Evolutionary conservation across 1,284 basidiomycete genomes (phyloP).

Genomic region (Pisolithus thermaeus): DNA sequence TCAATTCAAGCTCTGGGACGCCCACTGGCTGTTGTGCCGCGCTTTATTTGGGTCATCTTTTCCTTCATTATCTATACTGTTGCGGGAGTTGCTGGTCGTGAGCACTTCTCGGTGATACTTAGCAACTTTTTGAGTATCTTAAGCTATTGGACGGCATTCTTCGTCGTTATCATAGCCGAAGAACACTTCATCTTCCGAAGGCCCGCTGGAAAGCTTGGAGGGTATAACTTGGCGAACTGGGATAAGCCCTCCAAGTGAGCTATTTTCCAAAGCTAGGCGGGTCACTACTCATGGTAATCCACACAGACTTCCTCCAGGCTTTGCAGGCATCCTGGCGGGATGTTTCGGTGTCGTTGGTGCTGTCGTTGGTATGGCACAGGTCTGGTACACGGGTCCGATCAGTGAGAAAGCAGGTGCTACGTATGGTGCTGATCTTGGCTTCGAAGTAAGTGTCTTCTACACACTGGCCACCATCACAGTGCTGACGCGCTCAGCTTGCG

Average conservation of each 20-base stretch:
- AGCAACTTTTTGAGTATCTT: conserved; percentile 49
- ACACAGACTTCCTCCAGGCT: conserved; percentile 37
- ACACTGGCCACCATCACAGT: not conserved
- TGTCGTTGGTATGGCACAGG: conserved; percentile 44
- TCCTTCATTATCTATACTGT: conserved; percentile 51
- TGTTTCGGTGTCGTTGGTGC: conserved; percentile 43
- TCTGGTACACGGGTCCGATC: conserved; percentile 50
- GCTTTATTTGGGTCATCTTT: conserved; percentile 55
- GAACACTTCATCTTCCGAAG: conserved; percentile 55
- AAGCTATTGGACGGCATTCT: conserved; percentile 63
- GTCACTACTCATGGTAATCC: conserved; percentile 1
- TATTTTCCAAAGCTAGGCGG: not conserved
- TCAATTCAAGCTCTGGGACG: conserved; percentile 54
- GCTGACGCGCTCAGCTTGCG: conserved; percentile 30
- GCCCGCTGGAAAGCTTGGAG: conserved; percentile 36
- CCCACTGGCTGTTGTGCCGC: conserved; percentile 49
- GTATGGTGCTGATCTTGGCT: conserved; percentile 51
- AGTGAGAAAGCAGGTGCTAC: conserved; percentile 36
- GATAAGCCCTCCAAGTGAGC: conserved; percentile 39
- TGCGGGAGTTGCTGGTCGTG: conserved; percentile 56
- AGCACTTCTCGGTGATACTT: conserved; percentile 55
- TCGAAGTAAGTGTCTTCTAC: conserved; percentile 37
- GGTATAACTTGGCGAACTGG: conserved; percentile 54
- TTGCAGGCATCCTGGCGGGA: conserved; percentile 47
- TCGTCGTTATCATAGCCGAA: conserved; percentile 51